Percentiles rank a stretch among this genome's conserved stretches.
These are phyloP conservation scores for Globisporangium nagaii DNA, from an alignment of 352 stramenopile species.

Conservation along the genomic window DNA sequence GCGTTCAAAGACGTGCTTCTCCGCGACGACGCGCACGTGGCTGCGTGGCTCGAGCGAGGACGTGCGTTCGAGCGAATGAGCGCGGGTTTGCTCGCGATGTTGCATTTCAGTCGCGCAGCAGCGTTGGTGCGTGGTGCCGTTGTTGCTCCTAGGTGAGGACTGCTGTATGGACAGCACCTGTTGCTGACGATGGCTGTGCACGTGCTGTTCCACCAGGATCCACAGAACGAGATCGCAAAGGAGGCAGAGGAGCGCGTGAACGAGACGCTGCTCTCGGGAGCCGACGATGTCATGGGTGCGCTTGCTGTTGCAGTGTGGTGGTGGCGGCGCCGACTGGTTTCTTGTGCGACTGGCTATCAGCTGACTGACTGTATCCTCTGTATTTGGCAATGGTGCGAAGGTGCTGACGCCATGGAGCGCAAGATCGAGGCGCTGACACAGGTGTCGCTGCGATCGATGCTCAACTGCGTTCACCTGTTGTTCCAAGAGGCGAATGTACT, in stretches of 20 bases:
- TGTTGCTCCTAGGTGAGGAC: not conserved
- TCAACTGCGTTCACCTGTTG: conserved; percentile 25
- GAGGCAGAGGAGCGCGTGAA: conserved; percentile 29
- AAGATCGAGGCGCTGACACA: conserved; percentile 4
- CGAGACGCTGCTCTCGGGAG: conserved; percentile 15
- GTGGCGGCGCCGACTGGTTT: too few species aligned
- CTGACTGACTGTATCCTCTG: not conserved
- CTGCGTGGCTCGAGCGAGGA: conserved; percentile 49
- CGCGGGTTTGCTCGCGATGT: conserved; percentile 43
- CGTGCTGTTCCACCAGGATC: conserved; percentile 22
- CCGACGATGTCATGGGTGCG: conserved; percentile 8
- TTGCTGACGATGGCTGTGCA: too few species aligned
- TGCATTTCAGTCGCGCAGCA: conserved; percentile 61
- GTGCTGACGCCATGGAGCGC: not conserved
- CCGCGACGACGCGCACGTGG: conserved; percentile 35
- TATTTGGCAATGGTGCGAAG: not conserved
- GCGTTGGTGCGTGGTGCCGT: conserved; percentile 29
- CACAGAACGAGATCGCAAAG: conserved; percentile 20
- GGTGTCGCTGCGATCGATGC: conserved; percentile 7
- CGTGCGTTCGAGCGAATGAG: conserved; percentile 51
- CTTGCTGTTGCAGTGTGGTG: too few species aligned
- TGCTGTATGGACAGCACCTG: too few species aligned
- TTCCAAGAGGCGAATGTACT: conserved; percentile 57
- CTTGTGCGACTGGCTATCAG: too few species aligned
- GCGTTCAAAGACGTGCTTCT: conserved; percentile 69